Conservation (phyloP, 306 rosid species). For the Acacia crassicarpa region DNA sequence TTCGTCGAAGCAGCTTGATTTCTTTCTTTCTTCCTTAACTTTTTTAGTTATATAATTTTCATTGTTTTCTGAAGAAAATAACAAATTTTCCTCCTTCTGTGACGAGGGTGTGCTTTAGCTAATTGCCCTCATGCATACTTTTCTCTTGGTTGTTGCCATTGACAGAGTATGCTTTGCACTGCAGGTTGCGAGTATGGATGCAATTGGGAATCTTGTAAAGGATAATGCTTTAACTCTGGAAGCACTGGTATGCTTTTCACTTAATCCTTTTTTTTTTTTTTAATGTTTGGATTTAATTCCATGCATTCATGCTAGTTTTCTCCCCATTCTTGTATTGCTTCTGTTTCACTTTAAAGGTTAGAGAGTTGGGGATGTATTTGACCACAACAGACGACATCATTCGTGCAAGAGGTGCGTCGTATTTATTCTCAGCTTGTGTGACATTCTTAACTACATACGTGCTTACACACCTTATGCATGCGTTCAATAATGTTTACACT, state of each 20-base stretch:
- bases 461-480: background rate
- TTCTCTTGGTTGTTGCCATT: constrained; percentile 6
- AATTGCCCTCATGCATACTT: background rate
- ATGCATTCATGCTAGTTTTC: constrained; percentile 2
- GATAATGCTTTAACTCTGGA: constrained; percentile 58
- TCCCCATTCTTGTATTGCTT: constrained; percentile 10
- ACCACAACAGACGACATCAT: constrained; percentile 66
- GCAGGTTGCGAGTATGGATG: constrained; percentile 74
- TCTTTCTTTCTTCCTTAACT: background rate
- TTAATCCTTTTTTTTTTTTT: background rate
- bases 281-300: background rate
- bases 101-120: background rate
- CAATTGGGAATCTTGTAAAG: constrained; percentile 55
- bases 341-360: constrained; percentile 49
- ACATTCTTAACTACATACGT: background rate
- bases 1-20: background rate
- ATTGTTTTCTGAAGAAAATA: background rate
- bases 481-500: background rate
- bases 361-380: constrained; percentile 82
- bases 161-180: constrained; percentile 18
- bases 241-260: constrained; percentile 51
- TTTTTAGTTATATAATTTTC: background rate
- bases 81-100: background rate
- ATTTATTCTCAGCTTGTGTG: background rate
- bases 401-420: constrained; percentile 74